Conservation (phyloP, 495 filamentous ascomycete species). For the Xylaria cubensis region DNA sequence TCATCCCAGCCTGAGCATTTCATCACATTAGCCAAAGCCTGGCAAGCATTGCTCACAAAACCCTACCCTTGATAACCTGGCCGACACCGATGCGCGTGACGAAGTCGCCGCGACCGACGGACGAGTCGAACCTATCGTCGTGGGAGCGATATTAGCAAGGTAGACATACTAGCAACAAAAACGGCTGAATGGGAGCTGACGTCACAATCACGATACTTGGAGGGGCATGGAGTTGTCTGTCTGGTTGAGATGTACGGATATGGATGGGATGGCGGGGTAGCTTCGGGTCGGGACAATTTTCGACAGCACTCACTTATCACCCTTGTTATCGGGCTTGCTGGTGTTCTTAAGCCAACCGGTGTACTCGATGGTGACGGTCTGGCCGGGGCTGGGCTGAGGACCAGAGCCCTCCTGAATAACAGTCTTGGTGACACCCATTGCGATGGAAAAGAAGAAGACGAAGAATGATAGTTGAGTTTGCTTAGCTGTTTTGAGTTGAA, state of each 20-base stretch:
- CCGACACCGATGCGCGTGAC: constrained; percentile 73
- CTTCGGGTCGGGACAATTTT: constrained; percentile 10
- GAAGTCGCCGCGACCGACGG: constrained; percentile 69
- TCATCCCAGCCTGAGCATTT: constrained; percentile 77
- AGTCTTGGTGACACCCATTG: constrained; percentile 61
- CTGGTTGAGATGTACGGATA: not conserved
- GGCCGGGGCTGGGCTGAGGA: constrained; percentile 63
- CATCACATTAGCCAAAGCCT: constrained; percentile 28
- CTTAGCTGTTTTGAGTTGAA: not conserved
- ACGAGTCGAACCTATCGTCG: constrained; percentile 76
- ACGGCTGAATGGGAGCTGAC: not conserved
- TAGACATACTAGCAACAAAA: constrained; percentile 2
- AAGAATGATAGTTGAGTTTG: not conserved
- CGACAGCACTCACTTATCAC: constrained; percentile 48
- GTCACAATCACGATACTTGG: constrained; percentile 13
- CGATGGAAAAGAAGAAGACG: constrained; percentile 23
- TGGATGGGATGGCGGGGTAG: constrained; percentile 11
- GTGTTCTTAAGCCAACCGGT: constrained; percentile 79
- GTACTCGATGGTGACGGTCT: constrained; percentile 81
- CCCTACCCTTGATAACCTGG: constrained; percentile 77
- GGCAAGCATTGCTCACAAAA: not conserved
- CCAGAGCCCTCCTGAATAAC: constrained; percentile 50
- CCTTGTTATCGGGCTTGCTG: constrained; percentile 56
- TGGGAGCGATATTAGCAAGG: constrained; percentile 23
- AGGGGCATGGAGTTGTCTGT: not conserved